Evolutionary conservation across 140 eudicot species (phyloP).

Genomic region (Oenanthe javanica): DNA sequence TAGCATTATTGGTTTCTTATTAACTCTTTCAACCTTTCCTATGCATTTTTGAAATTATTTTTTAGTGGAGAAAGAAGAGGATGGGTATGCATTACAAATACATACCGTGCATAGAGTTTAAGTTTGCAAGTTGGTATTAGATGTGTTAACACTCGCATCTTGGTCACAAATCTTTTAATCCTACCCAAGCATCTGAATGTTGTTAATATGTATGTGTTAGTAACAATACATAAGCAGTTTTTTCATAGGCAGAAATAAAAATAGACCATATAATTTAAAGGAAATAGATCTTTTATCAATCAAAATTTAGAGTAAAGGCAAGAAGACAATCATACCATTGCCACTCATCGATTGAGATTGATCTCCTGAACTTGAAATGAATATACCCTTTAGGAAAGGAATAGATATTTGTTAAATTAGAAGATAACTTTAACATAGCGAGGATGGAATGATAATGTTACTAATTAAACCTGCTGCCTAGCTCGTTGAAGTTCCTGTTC

Average conservation of each 20-base stretch:
- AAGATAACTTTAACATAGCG: neutral
- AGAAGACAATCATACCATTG: slow-evolving; percentile 49
- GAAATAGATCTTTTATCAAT: neutral
- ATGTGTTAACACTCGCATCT: neutral
- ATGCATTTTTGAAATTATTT: neutral
- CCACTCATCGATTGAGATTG: slow-evolving; percentile 87
- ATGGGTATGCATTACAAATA: neutral
- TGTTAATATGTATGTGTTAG: neutral
- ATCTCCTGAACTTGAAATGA: slow-evolving; percentile 88
- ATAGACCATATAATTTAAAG: neutral
- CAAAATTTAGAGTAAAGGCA: neutral
- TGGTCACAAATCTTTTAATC: neutral
- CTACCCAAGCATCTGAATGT: neutral
- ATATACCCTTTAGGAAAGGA: slow-evolving; percentile 55
- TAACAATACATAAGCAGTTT: neutral
- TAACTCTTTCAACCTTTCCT: neutral
- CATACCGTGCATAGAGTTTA: neutral
- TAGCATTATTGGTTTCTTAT: neutral
- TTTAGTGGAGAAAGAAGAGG: neutral
- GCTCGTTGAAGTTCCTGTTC: slow-evolving; percentile 99
- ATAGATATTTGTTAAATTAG: slow-evolving; percentile 9
- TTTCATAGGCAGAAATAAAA: neutral
- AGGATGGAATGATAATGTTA: slow-evolving; percentile 8
- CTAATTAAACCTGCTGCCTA: slow-evolving; percentile 67
- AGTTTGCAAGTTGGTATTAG: neutral